Conservation (phyloP, 257 asterid genomes). For the Jacaranda mimosifolia region DNA sequence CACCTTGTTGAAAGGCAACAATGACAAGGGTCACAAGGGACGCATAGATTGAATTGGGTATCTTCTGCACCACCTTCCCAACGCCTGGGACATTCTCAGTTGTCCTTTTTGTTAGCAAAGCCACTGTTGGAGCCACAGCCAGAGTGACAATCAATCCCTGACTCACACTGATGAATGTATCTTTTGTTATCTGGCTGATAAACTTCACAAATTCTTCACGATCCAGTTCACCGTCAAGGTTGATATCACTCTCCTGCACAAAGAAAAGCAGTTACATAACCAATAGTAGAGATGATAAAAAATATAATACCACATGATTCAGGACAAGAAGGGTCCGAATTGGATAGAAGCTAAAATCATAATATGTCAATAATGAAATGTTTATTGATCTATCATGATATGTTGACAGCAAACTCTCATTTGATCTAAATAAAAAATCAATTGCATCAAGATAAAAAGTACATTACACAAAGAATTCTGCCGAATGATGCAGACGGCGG, state of each 20-base stretch:
- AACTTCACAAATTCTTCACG: constrained; percentile 79
- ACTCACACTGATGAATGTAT: constrained; percentile 71
- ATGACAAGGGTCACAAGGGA: constrained; percentile 77
- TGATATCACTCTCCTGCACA: constrained; percentile 73
- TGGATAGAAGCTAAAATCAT: neutral
- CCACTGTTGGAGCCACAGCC: constrained; percentile 93
- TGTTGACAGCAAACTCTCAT: too few species aligned
- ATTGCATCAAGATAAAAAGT: too few species aligned
- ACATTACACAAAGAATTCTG: too few species aligned
- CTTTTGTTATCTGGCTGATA: constrained; percentile 66
- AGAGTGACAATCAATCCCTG: constrained; percentile 75
- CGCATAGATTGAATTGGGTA: constrained; percentile 82
- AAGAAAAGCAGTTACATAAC: neutral
- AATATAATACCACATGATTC: neutral
- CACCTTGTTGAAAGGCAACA: constrained; percentile 72
- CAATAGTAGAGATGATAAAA: neutral
- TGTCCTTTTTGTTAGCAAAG: constrained; percentile 76
- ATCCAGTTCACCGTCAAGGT: constrained; percentile 82
- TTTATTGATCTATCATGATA: too few species aligned
- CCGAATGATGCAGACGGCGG: too few species aligned
- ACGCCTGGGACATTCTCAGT: constrained; percentile 89
- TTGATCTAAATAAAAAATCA: too few species aligned
- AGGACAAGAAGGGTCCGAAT: neutral
- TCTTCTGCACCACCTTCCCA: constrained; percentile 81
- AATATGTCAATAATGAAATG: too few species aligned